These are phyloP conservation scores for Scleroderma citrinum DNA, from an alignment of 768 basidiomycete species.

Conservation along the genomic window DNA sequence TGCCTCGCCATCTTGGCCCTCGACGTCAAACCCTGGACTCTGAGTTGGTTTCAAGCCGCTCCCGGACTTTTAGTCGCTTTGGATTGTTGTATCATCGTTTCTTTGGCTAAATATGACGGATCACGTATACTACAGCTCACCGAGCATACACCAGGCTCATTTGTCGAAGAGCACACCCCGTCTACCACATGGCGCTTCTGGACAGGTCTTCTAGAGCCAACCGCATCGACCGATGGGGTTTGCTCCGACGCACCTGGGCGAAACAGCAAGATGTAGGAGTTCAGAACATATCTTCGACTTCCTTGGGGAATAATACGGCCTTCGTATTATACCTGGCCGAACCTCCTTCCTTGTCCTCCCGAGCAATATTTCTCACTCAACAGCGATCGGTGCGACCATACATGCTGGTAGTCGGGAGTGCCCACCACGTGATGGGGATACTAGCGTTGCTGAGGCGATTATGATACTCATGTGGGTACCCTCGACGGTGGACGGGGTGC, in stretches of 20 bases:
- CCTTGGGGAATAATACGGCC: slow-evolving; percentile 75
- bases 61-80: no score
- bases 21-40: no score
- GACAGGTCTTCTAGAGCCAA: slow-evolving; percentile 39
- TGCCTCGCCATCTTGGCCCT: no score
- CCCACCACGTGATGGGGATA: slow-evolving; percentile 20
- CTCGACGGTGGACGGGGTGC: not conserved
- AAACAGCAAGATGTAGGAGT: slow-evolving; percentile 84
- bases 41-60: no score
- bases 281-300: slow-evolving; percentile 91
- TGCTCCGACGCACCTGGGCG: slow-evolving; percentile 72
- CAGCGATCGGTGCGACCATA: slow-evolving; percentile 74
- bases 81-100: no score
- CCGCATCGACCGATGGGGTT: not conserved
- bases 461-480: not conserved
- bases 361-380: slow-evolving; percentile 75
- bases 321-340: slow-evolving; percentile 76
- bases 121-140: slow-evolving; percentile 61
- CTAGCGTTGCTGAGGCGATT: not conserved
- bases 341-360: slow-evolving; percentile 81
- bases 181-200: slow-evolving; percentile 85
- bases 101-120: not conserved
- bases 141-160: slow-evolving; percentile 82
- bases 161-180: slow-evolving; percentile 77
- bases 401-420: slow-evolving; percentile 52